These are phyloP conservation scores for Cyclostephanos tholiformis DNA, from an alignment of 108 stramenopile species.

Conservation along the genomic window DNA sequence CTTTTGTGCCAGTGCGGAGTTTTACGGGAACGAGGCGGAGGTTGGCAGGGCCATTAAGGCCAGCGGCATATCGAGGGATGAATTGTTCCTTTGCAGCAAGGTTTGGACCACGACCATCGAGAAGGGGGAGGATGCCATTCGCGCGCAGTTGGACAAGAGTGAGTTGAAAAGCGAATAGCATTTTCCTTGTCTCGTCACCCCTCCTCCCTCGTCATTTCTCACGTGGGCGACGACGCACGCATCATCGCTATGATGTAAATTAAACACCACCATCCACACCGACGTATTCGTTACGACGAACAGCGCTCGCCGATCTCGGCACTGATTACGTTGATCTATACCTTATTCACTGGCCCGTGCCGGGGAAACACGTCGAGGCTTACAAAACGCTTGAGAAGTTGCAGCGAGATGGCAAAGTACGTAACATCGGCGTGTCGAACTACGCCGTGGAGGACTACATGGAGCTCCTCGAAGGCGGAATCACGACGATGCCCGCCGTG, in stretches of 20 bases:
- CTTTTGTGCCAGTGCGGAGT: slow-evolving; percentile 58
- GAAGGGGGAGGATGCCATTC: slow-evolving; percentile 74
- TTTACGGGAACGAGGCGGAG: slow-evolving; percentile 86
- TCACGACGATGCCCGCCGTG: slow-evolving; percentile 65
- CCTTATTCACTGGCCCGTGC: slow-evolving; percentile 94
- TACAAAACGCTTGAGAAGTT: slow-evolving; percentile 74
- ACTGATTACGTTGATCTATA: slow-evolving; percentile 91
- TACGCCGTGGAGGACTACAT: slow-evolving; percentile 84
- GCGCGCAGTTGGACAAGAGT: slow-evolving; percentile 66
- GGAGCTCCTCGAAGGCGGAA: slow-evolving; percentile 71
- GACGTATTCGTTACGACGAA: too few species aligned
- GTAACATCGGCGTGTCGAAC: slow-evolving; percentile 74
- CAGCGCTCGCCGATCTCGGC: slow-evolving; percentile 71
- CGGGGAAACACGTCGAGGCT: slow-evolving; percentile 83
- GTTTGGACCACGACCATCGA: slow-evolving; percentile 95
- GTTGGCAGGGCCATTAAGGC: slow-evolving; percentile 81
- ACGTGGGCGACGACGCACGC: background rate
- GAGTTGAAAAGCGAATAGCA: slow-evolving; percentile 6
- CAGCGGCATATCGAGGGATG: slow-evolving; percentile 62
- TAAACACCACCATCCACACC: background rate
- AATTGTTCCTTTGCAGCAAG: slow-evolving; percentile 89
- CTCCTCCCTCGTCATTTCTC: background rate
- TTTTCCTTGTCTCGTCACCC: too few species aligned
- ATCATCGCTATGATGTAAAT: background rate
- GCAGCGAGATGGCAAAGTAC: slow-evolving; percentile 70